Percentiles rank a stretch among this genome's conserved stretches.
Conservation (phyloP, 257 asterid species). For the Fraxinus anomala region DNA sequence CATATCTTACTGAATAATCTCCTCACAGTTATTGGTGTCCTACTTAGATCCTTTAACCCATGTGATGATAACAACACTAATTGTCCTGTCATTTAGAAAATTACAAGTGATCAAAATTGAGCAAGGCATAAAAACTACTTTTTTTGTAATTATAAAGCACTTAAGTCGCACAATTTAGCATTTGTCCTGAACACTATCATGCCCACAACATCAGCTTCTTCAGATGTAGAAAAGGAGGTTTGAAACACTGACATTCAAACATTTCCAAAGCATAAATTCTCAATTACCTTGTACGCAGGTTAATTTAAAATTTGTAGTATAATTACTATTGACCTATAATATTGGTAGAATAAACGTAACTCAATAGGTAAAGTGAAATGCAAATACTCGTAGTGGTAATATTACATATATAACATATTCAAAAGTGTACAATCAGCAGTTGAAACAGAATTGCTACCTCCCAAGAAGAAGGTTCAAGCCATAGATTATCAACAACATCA, state of each 20-base stretch:
- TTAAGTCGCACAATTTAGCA: neutral
- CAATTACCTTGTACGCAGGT: neutral
- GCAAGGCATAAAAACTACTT: neutral
- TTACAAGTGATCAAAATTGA: neutral
- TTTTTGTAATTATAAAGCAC: neutral
- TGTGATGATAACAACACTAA: neutral
- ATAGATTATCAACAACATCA: constrained; percentile 78
- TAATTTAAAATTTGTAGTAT: neutral
- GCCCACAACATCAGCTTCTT: neutral
- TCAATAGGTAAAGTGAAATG: constrained; percentile 20
- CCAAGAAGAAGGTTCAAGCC: constrained; percentile 98
- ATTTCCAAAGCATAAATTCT: neutral
- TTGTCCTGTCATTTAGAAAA: neutral
- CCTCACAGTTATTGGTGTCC: neutral
- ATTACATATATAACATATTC: constrained; percentile 12
- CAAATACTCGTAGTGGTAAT: constrained; percentile 1
- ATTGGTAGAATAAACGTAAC: neutral
- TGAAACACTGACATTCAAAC: neutral
- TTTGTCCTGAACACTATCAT: neutral
- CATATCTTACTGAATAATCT: neutral
- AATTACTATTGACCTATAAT: neutral
- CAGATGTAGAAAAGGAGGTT: neutral
- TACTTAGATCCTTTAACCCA: neutral
- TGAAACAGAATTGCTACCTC: constrained; percentile 60
- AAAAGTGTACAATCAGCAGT: constrained; percentile 3